Base-by-base conservation (phyloP, 345 rosid genomes). In the Lagerstroemia speciosa region DNA sequence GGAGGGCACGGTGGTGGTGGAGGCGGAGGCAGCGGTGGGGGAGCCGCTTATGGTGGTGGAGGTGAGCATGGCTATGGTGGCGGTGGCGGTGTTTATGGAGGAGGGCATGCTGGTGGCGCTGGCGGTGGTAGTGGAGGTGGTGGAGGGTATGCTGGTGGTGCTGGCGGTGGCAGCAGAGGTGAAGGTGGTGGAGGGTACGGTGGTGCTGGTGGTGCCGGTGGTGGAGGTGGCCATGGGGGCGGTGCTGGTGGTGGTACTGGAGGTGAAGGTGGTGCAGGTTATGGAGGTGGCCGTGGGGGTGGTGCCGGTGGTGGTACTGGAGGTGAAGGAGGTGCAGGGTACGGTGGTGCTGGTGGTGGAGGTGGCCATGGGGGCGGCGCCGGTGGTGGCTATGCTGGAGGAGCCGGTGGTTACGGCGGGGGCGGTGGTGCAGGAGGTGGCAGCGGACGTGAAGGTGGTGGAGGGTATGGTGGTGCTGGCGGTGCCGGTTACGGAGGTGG, bases 361-460 rank as follows among this genome's bases (percentile, higher is more conserved):
- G 66, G 66, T 2, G 77, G 81, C 0, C 76, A 64, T 14, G 85
- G 78, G 8, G 78, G 67, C 1, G 80, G 71, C 0, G 69, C 74
- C 55, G 84, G 76, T 55, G 80, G 68, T n/a, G 79, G 64, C n/a
- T n/a, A n/a, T 2, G 69, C 67, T 3, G 77, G 75, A 6, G 80
- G 72, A 1, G 72, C 40, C 0, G 79, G 73, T n/a, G 80, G 73
- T 33, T 76, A 50, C 60, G 83, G 81, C 0, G 73, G 53, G 1
- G 88, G 85, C 14, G 78, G 73, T 9, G 89, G 79, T 27, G 61
- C 69, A 5, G 84, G 79, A 0, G 67, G 69, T 53, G 82, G 78
- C 2, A 32, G 46, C 15, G 79, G 68, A 22, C 64, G 62, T 0
- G 78, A 76, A 29, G 77, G 74, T 14, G 83, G 80, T 40, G 73